These are phyloP conservation scores for Euphrasia arctica DNA, from an alignment of 305 asterid genomes.

Conservation along the genomic window DNA sequence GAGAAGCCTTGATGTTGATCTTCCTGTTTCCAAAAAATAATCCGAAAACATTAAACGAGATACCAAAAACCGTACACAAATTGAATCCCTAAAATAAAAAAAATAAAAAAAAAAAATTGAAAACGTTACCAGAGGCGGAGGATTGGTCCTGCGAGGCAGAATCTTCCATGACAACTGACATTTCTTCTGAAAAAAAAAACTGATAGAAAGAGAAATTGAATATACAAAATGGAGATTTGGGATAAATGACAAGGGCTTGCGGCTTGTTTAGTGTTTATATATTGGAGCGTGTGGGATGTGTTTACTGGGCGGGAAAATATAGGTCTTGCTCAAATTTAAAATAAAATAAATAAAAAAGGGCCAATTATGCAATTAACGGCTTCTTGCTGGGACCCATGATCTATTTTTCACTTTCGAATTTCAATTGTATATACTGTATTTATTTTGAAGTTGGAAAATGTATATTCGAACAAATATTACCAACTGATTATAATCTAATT, in stretches of 20 bases:
- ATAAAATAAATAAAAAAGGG: neutral
- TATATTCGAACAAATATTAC: too few species aligned
- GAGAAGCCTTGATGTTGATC: conserved; percentile 61
- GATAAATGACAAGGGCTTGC: neutral
- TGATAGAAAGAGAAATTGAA: conserved; percentile 1
- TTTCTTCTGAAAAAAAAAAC: conserved; percentile 23
- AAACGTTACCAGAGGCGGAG: conserved; percentile 53
- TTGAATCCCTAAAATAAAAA: neutral
- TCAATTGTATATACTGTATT: conserved; percentile 19
- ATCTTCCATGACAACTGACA: conserved; percentile 48
- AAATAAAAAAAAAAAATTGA: neutral
- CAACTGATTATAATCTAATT: conserved; percentile 21
- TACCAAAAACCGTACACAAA: neutral
- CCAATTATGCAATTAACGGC: conserved; percentile 30
- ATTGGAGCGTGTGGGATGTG: conserved; percentile 10
- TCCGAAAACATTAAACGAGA: neutral
- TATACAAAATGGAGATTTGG: conserved; percentile 9
- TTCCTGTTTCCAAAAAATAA: conserved; percentile 26
- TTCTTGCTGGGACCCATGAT: conserved; percentile 30
- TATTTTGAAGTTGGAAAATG: neutral
- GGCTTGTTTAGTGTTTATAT: conserved; percentile 18
- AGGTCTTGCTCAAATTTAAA: conserved; percentile 9
- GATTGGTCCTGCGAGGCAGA: conserved; percentile 52
- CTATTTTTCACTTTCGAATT: conserved; percentile 39
- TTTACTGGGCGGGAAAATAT: conserved; percentile 33